These are phyloP conservation scores for Ophiostoma ulmi DNA, from an alignment of 2,329 filamentous ascomycete species.

Conservation along the genomic window DNA sequence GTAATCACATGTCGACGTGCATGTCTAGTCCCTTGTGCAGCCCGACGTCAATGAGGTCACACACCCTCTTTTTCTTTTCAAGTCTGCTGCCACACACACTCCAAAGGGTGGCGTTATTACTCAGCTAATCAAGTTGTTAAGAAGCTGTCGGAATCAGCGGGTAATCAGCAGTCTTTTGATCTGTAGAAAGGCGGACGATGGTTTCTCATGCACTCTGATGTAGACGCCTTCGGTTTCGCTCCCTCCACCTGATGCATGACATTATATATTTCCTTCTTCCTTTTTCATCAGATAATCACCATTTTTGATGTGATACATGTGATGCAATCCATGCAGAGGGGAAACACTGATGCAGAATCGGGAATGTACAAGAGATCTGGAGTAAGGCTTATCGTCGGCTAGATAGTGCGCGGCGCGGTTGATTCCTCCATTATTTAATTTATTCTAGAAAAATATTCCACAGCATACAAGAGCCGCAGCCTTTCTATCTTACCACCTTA, in stretches of 20 bases:
- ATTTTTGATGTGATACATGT: not conserved
- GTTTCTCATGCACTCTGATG: not conserved
- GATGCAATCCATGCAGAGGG: no score
- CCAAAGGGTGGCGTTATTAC: not conserved
- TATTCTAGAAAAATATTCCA: not conserved
- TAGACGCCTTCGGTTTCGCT: not conserved
- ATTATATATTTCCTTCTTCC: not conserved
- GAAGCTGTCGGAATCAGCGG: not conserved
- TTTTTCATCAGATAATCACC: not conserved
- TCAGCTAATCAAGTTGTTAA: not conserved
- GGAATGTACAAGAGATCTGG: not conserved
- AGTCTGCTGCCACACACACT: not conserved
- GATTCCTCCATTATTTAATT: not conserved
- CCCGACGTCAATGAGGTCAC: not conserved
- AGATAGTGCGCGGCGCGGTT: constrained; percentile 10
- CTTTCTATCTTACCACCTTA: not conserved
- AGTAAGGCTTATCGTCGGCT: constrained; percentile 3
- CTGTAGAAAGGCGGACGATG: not conserved
- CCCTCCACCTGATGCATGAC: no score
- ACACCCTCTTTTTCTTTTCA: not conserved
- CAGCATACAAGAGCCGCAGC: not conserved
- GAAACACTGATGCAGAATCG: not conserved
- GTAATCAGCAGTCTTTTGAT: not conserved
- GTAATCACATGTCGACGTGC: constrained; percentile 2
- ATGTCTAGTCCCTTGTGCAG: not conserved